Base-by-base conservation (phyloP, 2,329 filamentous ascomycete species). In the Capronia epimyces region DNA sequence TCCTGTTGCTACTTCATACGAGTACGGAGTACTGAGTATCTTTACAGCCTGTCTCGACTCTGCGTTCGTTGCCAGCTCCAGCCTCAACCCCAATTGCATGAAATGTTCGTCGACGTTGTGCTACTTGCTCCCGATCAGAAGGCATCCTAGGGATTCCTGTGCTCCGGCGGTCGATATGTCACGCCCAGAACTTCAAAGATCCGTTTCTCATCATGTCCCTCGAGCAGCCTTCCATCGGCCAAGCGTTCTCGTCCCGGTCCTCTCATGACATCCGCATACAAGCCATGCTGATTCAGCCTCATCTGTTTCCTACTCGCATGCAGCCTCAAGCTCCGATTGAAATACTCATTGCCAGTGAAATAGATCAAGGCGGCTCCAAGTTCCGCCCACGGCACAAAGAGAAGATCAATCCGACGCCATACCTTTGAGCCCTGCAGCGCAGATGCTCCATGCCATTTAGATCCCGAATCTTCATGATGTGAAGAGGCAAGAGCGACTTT, bases 261-360 rank as follows among this genome's bases (percentile, higher is more conserved):
- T 34, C 82, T 73, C 65, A 87, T 73, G 1, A 87, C 82, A 65
- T 88, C 79, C 60, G 75, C 79, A 62, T 84, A 95, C 49, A 97
- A 66, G 0, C 89, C 91, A 24, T 79, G 75, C 68, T 96, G 90
- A 60, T 95, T 96, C 48, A 97, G 66, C 44, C 86, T 72, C 87
- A 94, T 89, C 0, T 82, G 80, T 69, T 87, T 93, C 68, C 82
- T 89, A 32, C 82, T 80, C 12, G 89, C 89, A 57, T 96, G 67
- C 13, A 94, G 69, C 57, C 91, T 74, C 66, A 96, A 80, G 63
- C 87, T 94, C 13, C 90, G 76, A 66, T 96, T 96, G 71, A 96
- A 96, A 27, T 95, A 85, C 65, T 95, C 90, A 60, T 96, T 93
- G 1, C 91, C 91, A 0, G 91, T 96, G 64, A 96, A 97, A 65